These are phyloP conservation scores for Petrea volubilis DNA, from an alignment of 257 asterid species.

Conservation along the genomic window DNA sequence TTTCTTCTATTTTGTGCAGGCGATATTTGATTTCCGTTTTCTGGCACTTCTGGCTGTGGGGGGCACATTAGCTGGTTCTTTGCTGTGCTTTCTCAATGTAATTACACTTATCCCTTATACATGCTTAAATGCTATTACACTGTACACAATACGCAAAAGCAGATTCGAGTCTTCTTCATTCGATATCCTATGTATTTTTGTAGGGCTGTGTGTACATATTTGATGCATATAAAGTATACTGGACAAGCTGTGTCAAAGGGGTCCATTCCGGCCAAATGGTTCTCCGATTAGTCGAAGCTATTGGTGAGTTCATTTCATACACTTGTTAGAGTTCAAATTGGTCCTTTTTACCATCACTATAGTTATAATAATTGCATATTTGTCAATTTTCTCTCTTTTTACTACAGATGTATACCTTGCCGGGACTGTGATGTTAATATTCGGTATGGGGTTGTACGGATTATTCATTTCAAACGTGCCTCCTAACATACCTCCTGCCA, in stretches of 20 bases:
- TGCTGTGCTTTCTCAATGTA: slow-evolving; percentile 93
- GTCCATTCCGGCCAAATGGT: slow-evolving; percentile 90
- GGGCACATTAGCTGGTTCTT: slow-evolving; percentile 86
- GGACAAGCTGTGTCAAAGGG: slow-evolving; percentile 86
- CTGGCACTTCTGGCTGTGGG: slow-evolving; percentile 84
- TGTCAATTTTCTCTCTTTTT: background rate
- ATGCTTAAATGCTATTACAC: background rate
- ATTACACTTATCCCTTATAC: slow-evolving; percentile 23
- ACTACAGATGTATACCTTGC: slow-evolving; percentile 51
- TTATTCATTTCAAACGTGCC: slow-evolving; percentile 74
- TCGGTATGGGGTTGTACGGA: slow-evolving; percentile 96
- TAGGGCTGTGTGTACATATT: slow-evolving; percentile 88
- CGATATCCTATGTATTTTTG: slow-evolving; percentile 15
- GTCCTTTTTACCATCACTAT: background rate
- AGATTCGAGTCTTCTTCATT: no score
- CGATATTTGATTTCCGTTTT: slow-evolving; percentile 82
- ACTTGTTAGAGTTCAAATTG: background rate
- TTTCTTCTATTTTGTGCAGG: slow-evolving; percentile 37
- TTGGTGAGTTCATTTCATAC: slow-evolving; percentile 62
- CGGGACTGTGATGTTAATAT: slow-evolving; percentile 94
- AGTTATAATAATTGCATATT: background rate
- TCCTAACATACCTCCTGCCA: slow-evolving; percentile 41
- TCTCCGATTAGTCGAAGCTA: slow-evolving; percentile 86
- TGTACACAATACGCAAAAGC: no score
- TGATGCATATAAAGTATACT: slow-evolving; percentile 91